phyloP scores from a whole-genome alignment of 169 alveolate genomes.

The Eimeria brunetti region DNA sequence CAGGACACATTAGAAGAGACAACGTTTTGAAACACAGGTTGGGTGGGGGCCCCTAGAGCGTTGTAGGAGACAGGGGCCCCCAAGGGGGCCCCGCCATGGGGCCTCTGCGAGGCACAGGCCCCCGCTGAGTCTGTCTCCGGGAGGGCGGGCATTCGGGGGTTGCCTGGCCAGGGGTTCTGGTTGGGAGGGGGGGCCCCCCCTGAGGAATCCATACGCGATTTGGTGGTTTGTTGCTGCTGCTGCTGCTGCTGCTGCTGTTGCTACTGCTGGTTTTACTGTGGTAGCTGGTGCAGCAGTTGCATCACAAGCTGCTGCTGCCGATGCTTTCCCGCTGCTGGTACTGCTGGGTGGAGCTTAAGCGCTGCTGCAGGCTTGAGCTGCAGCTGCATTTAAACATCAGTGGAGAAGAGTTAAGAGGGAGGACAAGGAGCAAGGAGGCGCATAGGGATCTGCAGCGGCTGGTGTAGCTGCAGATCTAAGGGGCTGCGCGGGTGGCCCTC shows the following conservation, averaged over 20 bases:
- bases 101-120: slow-evolving; percentile 19
- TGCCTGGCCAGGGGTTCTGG: slow-evolving; percentile 37
- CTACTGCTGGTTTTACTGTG: no score
- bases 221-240: not conserved
- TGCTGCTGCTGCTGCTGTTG: no score
- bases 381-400: no score
- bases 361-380: no score
- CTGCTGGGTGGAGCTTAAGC: no score
- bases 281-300: no score
- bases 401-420: no score
- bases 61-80: slow-evolving; percentile 28
- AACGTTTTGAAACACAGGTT: not conserved
- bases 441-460: slow-evolving; percentile 38
- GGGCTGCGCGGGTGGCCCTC: not conserved
- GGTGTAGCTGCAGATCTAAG: not conserved
- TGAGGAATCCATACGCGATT: slow-evolving; percentile 14
- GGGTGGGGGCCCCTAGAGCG: not conserved
- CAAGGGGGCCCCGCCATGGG: slow-evolving; percentile 17
- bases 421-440: not conserved
- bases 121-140: slow-evolving; percentile 21
- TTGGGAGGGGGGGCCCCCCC: slow-evolving; percentile 41
- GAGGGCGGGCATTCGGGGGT: slow-evolving; percentile 4
- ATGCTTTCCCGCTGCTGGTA: no score
- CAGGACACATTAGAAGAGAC: not conserved
- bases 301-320: no score